Conservation (phyloP, 352 stramenopile genomes). For the Globisporangium orthogonon region DNA sequence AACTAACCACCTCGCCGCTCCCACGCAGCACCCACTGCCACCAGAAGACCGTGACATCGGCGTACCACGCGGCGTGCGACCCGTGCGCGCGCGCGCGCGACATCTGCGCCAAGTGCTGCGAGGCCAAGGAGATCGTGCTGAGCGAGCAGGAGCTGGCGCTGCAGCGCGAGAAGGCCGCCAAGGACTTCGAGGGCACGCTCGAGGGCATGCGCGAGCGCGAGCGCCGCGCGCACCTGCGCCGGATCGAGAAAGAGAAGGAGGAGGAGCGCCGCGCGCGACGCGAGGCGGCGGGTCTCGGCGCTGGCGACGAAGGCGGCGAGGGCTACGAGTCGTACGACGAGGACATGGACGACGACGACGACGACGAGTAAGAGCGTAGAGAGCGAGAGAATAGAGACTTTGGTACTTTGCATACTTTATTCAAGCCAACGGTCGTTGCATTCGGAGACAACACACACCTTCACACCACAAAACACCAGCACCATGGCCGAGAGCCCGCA, state of each 20-base stretch:
- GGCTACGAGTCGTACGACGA: conserved; percentile 26
- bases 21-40: conserved; percentile 85
- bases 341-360: conserved; percentile 29
- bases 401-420: background rate
- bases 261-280: conserved; percentile 20
- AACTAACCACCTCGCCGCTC: background rate
- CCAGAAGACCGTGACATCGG: conserved; percentile 88
- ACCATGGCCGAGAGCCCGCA: conserved; percentile 11
- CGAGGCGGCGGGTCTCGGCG: conserved; percentile 22
- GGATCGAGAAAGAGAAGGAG: conserved; percentile 49
- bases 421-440: background rate
- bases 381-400: background rate
- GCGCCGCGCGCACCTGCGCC: conserved; percentile 62
- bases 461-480: background rate
- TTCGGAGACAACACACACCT: background rate
- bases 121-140: conserved; percentile 53
- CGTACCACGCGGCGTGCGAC: conserved; percentile 94
- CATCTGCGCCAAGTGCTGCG: conserved; percentile 87
- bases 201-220: conserved; percentile 76
- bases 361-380: conserved; percentile 1
- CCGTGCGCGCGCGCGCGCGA: conserved; percentile 85
- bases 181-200: conserved; percentile 42
- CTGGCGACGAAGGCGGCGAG: conserved; percentile 17
- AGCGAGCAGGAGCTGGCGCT: conserved; percentile 39
- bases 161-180: conserved; percentile 43